Base-by-base conservation (phyloP, 495 filamentous ascomycete species). In the Amniculicola lignicola region DNA sequence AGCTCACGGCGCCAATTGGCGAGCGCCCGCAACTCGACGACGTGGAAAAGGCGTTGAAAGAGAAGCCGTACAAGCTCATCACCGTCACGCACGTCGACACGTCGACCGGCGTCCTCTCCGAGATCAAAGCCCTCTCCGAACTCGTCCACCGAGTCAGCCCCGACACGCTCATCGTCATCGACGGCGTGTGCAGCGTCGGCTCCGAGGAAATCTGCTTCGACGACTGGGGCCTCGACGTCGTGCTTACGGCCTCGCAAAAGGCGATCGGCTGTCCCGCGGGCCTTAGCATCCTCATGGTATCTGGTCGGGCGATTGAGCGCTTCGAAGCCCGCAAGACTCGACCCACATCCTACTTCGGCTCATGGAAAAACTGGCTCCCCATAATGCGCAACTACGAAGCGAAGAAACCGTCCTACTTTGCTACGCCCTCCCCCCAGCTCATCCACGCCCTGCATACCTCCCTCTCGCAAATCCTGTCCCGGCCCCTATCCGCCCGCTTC, bases 341-440 rank as follows among this genome's bases (percentile, higher is more conserved):
- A 3, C 87, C 90, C 1, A 74, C 79, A 6, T 85, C 89, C 6
- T 98, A 96, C 77, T 98, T 96, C 69, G 90, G 88, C 23, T 92
- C 87, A 2, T 88, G 96, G 74, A 89, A 86, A 76, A 97, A 98
- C 72, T 98, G 93, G 93, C 77, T 92, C 33, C 93, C 92, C 45
- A 94, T 98, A 67, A 97, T 98, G 93, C 83, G 91, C 75, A 96
- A 96, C 70, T 98, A 98, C 75, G 93, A 98, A 75, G 88, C 88
- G 62, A 85, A 87, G 74, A 98, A 97, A 74, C 82, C 94, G 36
- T 95, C 89, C 11, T 98, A 98, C 76, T 98, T 98, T 69, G 93
- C 93, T 23, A 98, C 93, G 11, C 93, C 93, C 0, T 87, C 89
- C 11, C 95, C 93, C 4, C 93, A 98, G 73, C 83, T 98, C 35